These are phyloP conservation scores for Thielaviopsis punctulata DNA, from an alignment of 2,329 filamentous ascomycete genomes.

Conservation along the genomic window DNA sequence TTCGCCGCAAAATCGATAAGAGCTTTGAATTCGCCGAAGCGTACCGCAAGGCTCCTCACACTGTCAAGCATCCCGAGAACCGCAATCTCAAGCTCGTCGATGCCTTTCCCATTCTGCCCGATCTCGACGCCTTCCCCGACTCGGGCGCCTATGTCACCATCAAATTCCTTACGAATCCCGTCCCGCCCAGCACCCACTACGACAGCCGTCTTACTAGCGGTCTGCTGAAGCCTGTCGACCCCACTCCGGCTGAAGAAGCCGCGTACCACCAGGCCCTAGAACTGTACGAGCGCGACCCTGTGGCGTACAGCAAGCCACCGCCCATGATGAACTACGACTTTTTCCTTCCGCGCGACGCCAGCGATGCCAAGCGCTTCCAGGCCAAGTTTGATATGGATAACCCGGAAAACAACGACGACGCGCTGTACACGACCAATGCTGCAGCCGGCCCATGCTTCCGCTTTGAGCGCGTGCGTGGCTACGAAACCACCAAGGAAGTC, in stretches of 20 bases:
- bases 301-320: constrained; percentile 35
- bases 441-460: constrained; percentile 35
- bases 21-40: constrained; percentile 38
- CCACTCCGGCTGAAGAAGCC: constrained; percentile 35
- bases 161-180: constrained; percentile 50
- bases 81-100: constrained; percentile 40
- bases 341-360: constrained; percentile 36
- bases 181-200: constrained; percentile 34
- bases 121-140: constrained; percentile 52
- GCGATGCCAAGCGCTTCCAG: constrained; percentile 37
- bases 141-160: constrained; percentile 51
- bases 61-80: constrained; percentile 41
- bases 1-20: constrained; percentile 49
- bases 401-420: constrained; percentile 33
- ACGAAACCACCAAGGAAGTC: constrained; percentile 43
- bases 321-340: constrained; percentile 49
- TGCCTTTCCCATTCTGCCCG: constrained; percentile 43
- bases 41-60: constrained; percentile 35
- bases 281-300: constrained; percentile 38
- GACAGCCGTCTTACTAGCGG: constrained; percentile 44
- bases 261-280: constrained; percentile 33
- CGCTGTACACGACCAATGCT: constrained; percentile 35
- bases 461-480: constrained; percentile 44
- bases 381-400: constrained; percentile 42
- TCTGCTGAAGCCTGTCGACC: constrained; percentile 42